These are phyloP conservation scores for Rhododendron griersonianum DNA, from an alignment of 148 eudicot species.

Conservation along the genomic window DNA sequence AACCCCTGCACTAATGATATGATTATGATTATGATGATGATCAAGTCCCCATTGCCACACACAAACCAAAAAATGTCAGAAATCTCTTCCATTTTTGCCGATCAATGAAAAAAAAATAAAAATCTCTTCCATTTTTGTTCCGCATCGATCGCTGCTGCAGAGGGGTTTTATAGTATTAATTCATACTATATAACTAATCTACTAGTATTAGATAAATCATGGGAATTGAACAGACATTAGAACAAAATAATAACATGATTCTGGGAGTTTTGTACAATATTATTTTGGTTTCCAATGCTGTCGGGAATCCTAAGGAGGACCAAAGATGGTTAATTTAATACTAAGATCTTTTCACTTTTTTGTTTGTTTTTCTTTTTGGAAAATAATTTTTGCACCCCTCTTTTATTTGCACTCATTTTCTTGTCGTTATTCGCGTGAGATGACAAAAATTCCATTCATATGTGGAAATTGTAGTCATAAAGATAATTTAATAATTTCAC, in stretches of 20 bases:
- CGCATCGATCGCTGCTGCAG: not conserved
- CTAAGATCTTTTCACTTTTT: not conserved
- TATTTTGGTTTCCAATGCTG: conserved; percentile 17
- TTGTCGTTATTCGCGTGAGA: not conserved
- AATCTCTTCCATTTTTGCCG: conserved; percentile 15
- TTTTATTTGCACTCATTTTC: not conserved
- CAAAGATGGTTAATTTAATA: not conserved
- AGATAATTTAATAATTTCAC: not conserved
- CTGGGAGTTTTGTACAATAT: not conserved
- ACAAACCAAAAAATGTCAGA: conserved; percentile 12
- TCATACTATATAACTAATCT: not conserved
- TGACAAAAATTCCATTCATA: not conserved
- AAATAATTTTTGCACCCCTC: not conserved
- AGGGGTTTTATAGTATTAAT: not conserved
- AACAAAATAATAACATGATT: not conserved
- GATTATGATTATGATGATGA: not conserved
- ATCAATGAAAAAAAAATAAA: not conserved
- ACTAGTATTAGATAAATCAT: not conserved
- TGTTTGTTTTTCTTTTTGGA: not conserved
- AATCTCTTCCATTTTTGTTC: conserved; percentile 14
- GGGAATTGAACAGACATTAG: not conserved
- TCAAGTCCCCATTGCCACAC: not conserved
- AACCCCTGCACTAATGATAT: conserved; percentile 13
- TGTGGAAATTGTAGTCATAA: not conserved
- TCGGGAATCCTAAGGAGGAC: conserved; percentile 19